Percentiles rank a stretch among this genome's conserved stretches.
These are phyloP conservation scores for Silene latifolia DNA, from an alignment of 148 eudicot species.

Conservation along the genomic window DNA sequence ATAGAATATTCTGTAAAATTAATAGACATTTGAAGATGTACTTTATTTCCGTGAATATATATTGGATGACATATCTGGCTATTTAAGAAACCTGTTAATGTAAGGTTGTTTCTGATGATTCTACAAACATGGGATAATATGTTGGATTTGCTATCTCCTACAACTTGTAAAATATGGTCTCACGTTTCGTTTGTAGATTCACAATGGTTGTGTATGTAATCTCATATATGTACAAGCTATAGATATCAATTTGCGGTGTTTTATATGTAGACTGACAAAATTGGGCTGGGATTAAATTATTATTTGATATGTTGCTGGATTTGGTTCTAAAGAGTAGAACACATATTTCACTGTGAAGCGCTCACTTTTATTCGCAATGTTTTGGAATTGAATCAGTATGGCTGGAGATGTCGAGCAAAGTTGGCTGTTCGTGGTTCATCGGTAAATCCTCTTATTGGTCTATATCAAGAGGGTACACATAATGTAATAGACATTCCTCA, in stretches of 20 bases:
- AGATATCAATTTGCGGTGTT: background rate
- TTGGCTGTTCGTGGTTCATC: constrained; percentile 93
- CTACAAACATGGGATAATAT: background rate
- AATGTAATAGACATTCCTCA: constrained; percentile 82
- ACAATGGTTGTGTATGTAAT: background rate
- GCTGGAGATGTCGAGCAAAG: constrained; percentile 98
- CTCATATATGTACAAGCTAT: background rate
- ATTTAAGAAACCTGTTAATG: background rate
- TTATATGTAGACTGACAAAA: background rate
- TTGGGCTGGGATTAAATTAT: background rate
- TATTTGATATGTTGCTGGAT: background rate
- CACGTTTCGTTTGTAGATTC: background rate
- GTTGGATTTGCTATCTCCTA: background rate
- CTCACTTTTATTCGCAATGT: background rate
- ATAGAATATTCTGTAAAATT: too few species aligned
- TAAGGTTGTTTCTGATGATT: background rate
- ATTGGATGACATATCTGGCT: background rate
- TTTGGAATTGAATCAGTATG: constrained; percentile 47
- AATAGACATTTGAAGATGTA: background rate
- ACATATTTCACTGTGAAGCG: background rate
- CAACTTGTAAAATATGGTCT: background rate
- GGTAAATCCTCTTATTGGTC: constrained; percentile 65
- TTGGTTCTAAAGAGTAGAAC: background rate
- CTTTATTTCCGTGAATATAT: background rate
- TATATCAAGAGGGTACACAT: constrained; percentile 94